Evolutionary conservation across 2,329 filamentous ascomycete genomes (phyloP).

Genomic region (Xylaria digitata): DNA sequence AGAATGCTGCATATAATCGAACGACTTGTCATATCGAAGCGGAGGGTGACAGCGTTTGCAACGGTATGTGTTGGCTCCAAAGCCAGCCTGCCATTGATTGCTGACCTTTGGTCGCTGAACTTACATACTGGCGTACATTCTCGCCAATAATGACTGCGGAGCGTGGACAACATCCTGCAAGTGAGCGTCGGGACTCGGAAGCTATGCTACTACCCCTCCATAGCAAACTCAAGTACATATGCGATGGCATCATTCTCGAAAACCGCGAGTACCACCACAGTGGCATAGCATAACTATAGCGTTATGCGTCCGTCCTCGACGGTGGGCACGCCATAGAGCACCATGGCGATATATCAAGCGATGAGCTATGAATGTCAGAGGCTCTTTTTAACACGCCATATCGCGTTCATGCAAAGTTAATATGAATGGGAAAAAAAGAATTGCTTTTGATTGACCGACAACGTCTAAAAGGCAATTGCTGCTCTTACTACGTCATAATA

Average conservation of each 20-base stretch:
- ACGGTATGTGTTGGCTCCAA: constrained; percentile 28
- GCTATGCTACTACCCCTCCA: constrained; percentile 20
- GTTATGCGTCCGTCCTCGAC: background rate
- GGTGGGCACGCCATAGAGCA: background rate
- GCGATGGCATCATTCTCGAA: background rate
- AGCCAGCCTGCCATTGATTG: constrained; percentile 7
- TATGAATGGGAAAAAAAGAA: background rate
- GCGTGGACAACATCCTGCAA: constrained; percentile 11
- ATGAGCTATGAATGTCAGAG: background rate
- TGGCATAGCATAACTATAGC: background rate
- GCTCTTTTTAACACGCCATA: background rate
- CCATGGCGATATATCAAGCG: background rate
- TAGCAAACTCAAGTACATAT: too few relatives aligned
- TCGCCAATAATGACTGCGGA: constrained; percentile 12
- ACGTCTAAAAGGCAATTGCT: constrained; percentile 2
- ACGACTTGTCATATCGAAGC: constrained; percentile 17
- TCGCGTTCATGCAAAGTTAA: background rate
- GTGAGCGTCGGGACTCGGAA: background rate
- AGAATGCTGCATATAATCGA: background rate
- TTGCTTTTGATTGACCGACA: background rate
- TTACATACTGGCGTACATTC: background rate
- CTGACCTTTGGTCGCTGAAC: constrained; percentile 1
- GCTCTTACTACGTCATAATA: constrained; percentile 2
- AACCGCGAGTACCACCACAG: too few relatives aligned
- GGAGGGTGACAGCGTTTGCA: constrained; percentile 2